Percentiles rank a stretch among this genome's conserved stretches.
These are phyloP conservation scores for Magnolia kwangsiensis DNA, from an alignment of 164 flowering plant genomes.

Conservation along the genomic window DNA sequence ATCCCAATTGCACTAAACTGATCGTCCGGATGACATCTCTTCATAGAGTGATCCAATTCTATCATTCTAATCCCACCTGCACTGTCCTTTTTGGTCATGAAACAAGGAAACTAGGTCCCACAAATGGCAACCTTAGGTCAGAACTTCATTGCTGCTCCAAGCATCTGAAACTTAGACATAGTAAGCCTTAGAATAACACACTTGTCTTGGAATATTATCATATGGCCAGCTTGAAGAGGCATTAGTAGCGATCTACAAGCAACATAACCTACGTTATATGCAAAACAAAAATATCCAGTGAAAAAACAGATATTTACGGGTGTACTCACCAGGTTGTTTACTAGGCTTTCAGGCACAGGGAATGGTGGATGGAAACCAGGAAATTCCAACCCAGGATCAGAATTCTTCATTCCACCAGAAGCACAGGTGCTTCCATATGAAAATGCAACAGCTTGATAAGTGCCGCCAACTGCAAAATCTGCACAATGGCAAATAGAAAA, in stretches of 20 bases:
- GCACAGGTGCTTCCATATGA: slow-evolving; percentile 63
- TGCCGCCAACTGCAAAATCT: slow-evolving; percentile 28
- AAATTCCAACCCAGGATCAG: slow-evolving; percentile 29
- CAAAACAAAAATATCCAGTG: slow-evolving; percentile 1
- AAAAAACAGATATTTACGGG: slow-evolving; percentile 1
- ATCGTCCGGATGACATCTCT: slow-evolving; percentile 28
- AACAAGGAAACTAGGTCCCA: slow-evolving; percentile 67
- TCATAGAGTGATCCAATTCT: slow-evolving; percentile 29
- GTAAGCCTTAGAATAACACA: slow-evolving; percentile 80
- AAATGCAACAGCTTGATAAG: slow-evolving; percentile 59
- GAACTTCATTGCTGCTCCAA: slow-evolving; percentile 75
- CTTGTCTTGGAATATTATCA: slow-evolving; percentile 46
- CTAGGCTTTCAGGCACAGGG: slow-evolving; percentile 68
- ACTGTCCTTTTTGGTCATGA: slow-evolving; percentile 59
- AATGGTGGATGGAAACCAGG: slow-evolving; percentile 72
- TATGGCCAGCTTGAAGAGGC: slow-evolving; percentile 41
- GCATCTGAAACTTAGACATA: slow-evolving; percentile 98
- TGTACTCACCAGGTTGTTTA: slow-evolving; percentile 64
- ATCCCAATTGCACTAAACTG: slow-evolving; percentile 37
- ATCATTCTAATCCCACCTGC: slow-evolving; percentile 97
- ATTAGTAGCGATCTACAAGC: slow-evolving; percentile 16
- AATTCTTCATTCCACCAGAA: slow-evolving; percentile 29
- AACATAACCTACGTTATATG: slow-evolving; percentile 18
- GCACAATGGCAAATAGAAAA: slow-evolving; percentile 21
- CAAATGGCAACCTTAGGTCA: slow-evolving; percentile 64